Conservation (phyloP, 768 basidiomycete genomes). For the Collybiopsis luxurians region DNA sequence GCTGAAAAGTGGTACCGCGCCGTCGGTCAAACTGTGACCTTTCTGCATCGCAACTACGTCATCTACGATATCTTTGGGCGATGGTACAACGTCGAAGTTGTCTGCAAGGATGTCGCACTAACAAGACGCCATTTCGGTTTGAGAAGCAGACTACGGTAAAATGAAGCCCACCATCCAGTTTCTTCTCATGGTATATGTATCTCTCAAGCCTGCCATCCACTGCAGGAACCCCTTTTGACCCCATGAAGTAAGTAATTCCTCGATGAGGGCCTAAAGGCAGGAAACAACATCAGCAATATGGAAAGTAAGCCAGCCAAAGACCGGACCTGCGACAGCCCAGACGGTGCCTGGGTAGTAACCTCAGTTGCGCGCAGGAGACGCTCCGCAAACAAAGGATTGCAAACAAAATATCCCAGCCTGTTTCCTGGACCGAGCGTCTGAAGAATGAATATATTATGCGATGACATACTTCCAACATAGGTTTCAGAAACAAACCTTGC, state of each 20-base stretch:
- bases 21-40: neutral
- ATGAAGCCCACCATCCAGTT: conserved; percentile 14
- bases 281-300: neutral
- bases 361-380: conserved; percentile 55
- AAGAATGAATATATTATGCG: no score
- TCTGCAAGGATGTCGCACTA: conserved; percentile 11
- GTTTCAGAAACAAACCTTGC: neutral
- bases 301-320: no score
- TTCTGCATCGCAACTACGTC: conserved; percentile 1
- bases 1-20: conserved; percentile 3
- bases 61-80: neutral
- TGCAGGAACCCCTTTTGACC: conserved; percentile 5
- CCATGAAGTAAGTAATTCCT: conserved; percentile 4
- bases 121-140: neutral
- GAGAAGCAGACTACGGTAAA: no score
- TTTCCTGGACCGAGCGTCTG: conserved; percentile 11
- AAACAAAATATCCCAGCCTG: conserved; percentile 43
- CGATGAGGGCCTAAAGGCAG: neutral
- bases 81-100: conserved; percentile 8
- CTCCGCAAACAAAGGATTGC: conserved; percentile 57
- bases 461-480: no score
- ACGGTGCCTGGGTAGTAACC: conserved; percentile 49
- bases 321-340: conserved; percentile 48
- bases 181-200: conserved; percentile 6
- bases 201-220: conserved; percentile 7